A percentile compares a stretch with the other conserved stretches of the same genome.
Evolutionary conservation across 495 filamentous ascomycete genomes (phyloP).

Genomic region (Penicillium crystallinum): DNA sequence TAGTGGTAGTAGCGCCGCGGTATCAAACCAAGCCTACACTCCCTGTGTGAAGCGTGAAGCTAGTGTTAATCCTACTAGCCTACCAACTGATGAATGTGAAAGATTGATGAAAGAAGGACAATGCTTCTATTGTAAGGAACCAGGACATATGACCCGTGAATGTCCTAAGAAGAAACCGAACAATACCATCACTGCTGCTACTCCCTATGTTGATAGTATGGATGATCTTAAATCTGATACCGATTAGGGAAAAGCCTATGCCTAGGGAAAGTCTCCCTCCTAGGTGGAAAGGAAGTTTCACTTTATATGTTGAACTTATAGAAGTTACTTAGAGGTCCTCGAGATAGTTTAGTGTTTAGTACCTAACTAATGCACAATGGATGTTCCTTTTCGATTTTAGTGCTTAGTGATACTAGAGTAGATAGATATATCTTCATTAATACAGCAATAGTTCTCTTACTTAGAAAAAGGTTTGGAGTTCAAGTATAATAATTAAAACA

Average conservation of each 20-base stretch:
- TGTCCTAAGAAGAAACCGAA: background rate
- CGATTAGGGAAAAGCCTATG: background rate
- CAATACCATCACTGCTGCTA: background rate
- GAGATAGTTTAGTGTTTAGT: background rate
- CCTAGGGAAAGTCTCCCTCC: background rate
- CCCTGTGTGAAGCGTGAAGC: background rate
- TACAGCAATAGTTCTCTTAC: background rate
- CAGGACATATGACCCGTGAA: background rate
- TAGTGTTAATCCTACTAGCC: background rate
- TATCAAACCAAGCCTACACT: no score
- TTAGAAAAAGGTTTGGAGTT: background rate
- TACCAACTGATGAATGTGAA: no score
- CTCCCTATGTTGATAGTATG: no score
- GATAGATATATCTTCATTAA: background rate
- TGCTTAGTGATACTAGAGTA: background rate
- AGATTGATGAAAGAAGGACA: background rate
- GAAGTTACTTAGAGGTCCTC: background rate
- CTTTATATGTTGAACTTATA: background rate
- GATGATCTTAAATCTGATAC: no score
- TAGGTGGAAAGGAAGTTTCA: background rate
- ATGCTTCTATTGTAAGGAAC: background rate
- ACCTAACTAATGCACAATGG: background rate
- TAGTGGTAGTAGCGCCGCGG: no score
- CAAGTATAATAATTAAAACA: no score
- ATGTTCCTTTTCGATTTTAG: background rate